These are phyloP conservation scores for Botrytis tulipae DNA, from an alignment of 2,329 filamentous ascomycete genomes.

Conservation along the genomic window DNA sequence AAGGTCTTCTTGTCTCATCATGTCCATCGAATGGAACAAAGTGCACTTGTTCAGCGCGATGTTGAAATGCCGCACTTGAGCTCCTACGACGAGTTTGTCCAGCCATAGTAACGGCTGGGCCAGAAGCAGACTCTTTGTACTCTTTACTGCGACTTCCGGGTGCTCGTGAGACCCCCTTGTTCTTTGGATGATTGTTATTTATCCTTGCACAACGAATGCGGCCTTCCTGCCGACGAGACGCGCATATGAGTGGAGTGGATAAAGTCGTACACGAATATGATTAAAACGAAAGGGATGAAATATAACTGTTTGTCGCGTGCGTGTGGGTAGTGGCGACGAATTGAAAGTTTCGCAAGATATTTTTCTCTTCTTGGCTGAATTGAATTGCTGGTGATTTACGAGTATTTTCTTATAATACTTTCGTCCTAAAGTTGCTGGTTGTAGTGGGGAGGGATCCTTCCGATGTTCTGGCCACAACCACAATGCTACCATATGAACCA, in stretches of 20 bases:
- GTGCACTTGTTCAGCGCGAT: constrained; percentile 14
- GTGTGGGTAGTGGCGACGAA: neutral
- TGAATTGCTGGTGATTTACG: neutral
- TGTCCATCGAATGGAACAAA: constrained; percentile 24
- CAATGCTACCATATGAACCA: constrained; percentile 4
- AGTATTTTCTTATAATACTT: neutral
- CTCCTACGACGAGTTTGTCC: constrained; percentile 22
- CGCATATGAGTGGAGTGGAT: constrained; percentile 20
- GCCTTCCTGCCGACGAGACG: constrained; percentile 18
- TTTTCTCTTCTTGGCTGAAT: neutral
- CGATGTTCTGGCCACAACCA: constrained; percentile 16
- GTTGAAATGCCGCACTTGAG: constrained; percentile 18
- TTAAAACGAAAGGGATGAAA: neutral
- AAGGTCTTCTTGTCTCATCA: constrained; percentile 31
- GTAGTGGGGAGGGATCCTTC: neutral
- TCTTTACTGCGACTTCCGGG: neutral
- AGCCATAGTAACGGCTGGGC: constrained; percentile 8
- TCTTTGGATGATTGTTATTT: constrained; percentile 15
- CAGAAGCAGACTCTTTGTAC: constrained; percentile 16
- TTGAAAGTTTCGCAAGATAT: neutral
- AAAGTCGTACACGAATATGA: constrained; percentile 2
- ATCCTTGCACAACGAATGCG: constrained; percentile 21
- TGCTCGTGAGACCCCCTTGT: constrained; percentile 8
- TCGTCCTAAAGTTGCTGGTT: neutral
- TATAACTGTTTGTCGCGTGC: neutral